Percentiles rank a stretch among this genome's conserved stretches.
Evolutionary conservation across 83 land plant genomes (phyloP).

Genomic region (Isoetes engelmannii): DNA sequence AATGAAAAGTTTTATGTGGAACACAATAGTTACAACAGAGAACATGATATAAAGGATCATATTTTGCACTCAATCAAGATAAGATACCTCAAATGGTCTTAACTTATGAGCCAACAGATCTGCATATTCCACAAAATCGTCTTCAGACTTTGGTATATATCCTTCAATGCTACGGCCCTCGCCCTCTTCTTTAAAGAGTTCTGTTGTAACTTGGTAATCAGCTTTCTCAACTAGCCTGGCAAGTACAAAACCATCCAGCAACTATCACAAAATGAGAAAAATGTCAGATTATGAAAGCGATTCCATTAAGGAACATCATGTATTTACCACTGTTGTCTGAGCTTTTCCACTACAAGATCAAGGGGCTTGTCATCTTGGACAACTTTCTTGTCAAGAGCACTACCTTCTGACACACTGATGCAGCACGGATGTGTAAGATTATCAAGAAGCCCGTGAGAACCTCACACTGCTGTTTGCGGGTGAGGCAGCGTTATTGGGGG

Average conservation of each 20-base stretch:
- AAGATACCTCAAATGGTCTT: slow-evolving; percentile 66
- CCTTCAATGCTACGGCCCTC: slow-evolving; percentile 56
- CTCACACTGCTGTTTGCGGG: too few species aligned
- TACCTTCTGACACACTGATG: too few species aligned
- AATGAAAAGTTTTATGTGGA: slow-evolving; percentile 79
- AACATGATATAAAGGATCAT: not conserved
- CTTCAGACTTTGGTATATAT: slow-evolving; percentile 87
- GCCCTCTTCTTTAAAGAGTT: slow-evolving; percentile 61
- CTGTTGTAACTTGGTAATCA: slow-evolving; percentile 71
- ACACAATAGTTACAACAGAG: not conserved
- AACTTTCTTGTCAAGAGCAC: slow-evolving; percentile 15
- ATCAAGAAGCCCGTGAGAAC: too few species aligned
- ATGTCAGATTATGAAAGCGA: too few species aligned
- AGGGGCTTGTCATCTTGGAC: slow-evolving; percentile 39
- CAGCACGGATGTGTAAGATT: too few species aligned
- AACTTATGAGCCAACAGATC: slow-evolving; percentile 74
- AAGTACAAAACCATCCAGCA: not conserved
- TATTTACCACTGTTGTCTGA: slow-evolving; percentile 69
- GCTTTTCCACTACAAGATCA: slow-evolving; percentile 80
- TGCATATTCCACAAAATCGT: slow-evolving; percentile 82
- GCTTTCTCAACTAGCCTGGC: slow-evolving; percentile 84
- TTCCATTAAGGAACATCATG: not conserved
- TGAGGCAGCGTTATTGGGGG: too few species aligned
- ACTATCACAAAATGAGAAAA: not conserved
- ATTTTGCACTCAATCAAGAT: not conserved